Evolutionary conservation across 495 filamentous ascomycete species (phyloP).

Genomic region (Aspergillus hancockii): DNA sequence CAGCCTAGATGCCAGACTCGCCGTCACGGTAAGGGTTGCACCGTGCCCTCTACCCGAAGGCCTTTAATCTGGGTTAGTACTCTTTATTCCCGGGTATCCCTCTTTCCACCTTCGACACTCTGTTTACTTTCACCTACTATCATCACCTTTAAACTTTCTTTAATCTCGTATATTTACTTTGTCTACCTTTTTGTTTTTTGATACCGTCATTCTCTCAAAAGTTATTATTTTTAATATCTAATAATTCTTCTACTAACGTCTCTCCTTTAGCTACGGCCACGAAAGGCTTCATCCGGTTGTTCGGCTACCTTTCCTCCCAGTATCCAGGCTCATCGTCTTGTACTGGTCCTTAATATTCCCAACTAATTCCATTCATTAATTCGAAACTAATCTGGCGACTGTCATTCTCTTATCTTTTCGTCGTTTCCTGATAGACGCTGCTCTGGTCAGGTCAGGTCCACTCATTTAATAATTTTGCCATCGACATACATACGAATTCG

Average conservation of each 20-base stretch:
- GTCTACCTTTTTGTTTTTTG: conserved; percentile 5
- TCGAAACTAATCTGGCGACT: conserved; percentile 50
- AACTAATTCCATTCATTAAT: conserved; percentile 62
- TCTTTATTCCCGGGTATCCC: conserved; percentile 30
- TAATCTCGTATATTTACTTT: conserved; percentile 5
- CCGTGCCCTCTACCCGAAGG: conserved; percentile 51
- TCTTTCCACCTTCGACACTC: conserved; percentile 26
- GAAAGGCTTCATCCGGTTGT: conserved; percentile 38
- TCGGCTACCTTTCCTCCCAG: conserved; percentile 41
- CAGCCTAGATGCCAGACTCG: conserved; percentile 56
- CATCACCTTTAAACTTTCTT: conserved; percentile 18
- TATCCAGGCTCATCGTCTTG: conserved; percentile 40
- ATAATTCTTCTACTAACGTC: conserved; percentile 32
- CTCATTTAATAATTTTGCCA: conserved; percentile 29
- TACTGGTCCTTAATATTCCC: conserved; percentile 48
- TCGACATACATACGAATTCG: conserved; percentile 22
- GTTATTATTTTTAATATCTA: conserved; percentile 19
- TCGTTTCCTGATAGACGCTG: conserved; percentile 42
- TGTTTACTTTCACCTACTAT: conserved; percentile 30
- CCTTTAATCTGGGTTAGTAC: conserved; percentile 50
- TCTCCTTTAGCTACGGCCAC: conserved; percentile 49
- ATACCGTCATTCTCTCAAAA: neutral
- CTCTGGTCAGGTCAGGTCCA: conserved; percentile 41
- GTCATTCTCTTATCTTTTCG: conserved; percentile 55
- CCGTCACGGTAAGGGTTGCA: conserved; percentile 68